Evolutionary conservation across 257 asterid species (phyloP), one percentile per base, ranked within the genome.

Genomic region (Solanum paucissectum): DNA sequence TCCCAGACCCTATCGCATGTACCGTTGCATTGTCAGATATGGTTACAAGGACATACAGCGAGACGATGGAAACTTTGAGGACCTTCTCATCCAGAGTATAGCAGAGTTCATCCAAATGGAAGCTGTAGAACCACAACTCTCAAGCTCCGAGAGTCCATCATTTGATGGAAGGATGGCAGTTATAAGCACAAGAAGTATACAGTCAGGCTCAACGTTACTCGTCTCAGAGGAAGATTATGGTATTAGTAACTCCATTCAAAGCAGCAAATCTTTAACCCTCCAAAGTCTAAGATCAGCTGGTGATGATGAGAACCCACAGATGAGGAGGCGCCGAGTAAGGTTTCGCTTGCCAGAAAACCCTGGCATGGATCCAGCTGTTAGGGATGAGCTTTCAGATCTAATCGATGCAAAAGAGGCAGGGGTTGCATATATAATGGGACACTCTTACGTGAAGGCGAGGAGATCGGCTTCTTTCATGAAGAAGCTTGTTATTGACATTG

Each of bases 121-220:
- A 84, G 97, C 98, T 11, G 94, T 93, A 0, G 98, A 94, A 92
- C 98, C 99, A 27, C 98, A 94, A 87, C 87, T 88, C 71, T 92
- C 96, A 4, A 92, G 93, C 85, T 89, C 96, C 0, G 99, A 95
- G 83, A 89, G 92, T 10, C 90, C 91, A 25, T 93, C 97, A 7
- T 93, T 91, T 33, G 99, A 95, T 21, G 99, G 98, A 88, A 91
- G 99, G 89, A 95, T 97, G 99, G 99, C 99, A 1, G 98, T 97
- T 46, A 95, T 97, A 89, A 93, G 98, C 91, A 92, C 95, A 60
- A 89, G 91, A 49, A 84, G 66, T 58, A 66, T 91, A 1, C 92
- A 92, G 23, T 92, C 98, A 1, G 88, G 88, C 37, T 88, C 96
- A 29, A 91, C 90, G 38, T 87, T 95, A 62, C 82, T 91, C 34